A percentile compares a stretch with the other conserved stretches of the same genome.
Conservation (phyloP, 2,329 filamentous ascomycete genomes). For the Bisporella sp. region DNA sequence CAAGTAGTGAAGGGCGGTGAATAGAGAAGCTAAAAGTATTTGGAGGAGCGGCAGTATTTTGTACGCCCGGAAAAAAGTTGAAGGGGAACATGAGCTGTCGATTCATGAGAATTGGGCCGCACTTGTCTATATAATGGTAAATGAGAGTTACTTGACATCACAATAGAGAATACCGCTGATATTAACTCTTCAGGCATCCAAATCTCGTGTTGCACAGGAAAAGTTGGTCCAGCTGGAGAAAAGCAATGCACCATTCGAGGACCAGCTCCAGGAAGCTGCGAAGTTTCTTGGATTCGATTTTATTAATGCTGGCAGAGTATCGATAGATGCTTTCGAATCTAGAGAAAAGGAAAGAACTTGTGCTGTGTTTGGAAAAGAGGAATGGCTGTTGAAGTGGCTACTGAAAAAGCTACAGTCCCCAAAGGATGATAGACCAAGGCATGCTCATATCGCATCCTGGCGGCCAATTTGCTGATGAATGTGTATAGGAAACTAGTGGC, state of each 20-base stretch:
- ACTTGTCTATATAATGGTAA: too few relatives aligned
- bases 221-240: constrained; percentile 27
- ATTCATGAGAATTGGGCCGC: too few relatives aligned
- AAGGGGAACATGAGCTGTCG: too few relatives aligned
- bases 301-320: constrained; percentile 12
- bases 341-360: constrained; percentile 1
- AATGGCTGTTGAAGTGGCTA: constrained; percentile 63
- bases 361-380: constrained; percentile 39
- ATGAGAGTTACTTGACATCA: too few relatives aligned
- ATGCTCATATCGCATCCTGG: constrained; percentile 7
- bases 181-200: constrained; percentile 15
- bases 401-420: constrained; percentile 47
- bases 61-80: too few relatives aligned
- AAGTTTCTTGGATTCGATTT: constrained; percentile 25
- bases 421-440: constrained; percentile 25
- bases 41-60: too few relatives aligned
- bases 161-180: too few relatives aligned
- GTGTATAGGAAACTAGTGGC: constrained; percentile 17
- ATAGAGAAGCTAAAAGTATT: too few relatives aligned
- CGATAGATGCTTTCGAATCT: not conserved
- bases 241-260: constrained; percentile 26
- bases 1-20: too few relatives aligned
- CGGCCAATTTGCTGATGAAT: not conserved
- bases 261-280: constrained; percentile 27
- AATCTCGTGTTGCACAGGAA: constrained; percentile 25